phyloP scores from a whole-genome alignment of 1,284 basidiomycete genomes.

The Malassezia restricta region DNA sequence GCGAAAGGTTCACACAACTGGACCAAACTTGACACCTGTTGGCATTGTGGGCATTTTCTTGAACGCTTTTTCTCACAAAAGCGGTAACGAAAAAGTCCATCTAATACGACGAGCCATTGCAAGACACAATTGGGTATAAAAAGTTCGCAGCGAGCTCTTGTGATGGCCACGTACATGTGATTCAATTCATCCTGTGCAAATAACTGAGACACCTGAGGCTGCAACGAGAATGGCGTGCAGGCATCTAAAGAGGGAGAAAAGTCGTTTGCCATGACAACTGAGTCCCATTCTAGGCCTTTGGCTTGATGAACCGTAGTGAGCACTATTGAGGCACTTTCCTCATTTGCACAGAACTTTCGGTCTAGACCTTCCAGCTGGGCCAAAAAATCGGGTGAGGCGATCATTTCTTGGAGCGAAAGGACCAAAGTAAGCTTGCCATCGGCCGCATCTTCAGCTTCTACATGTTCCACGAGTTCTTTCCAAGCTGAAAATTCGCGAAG shows the following conservation, averaged over 20 bases:
- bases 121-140: constrained; percentile 20
- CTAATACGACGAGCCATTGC: constrained; percentile 27
- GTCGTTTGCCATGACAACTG: constrained; percentile 30
- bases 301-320: constrained; percentile 37
- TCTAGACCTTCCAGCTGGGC: constrained; percentile 23
- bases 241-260: constrained; percentile 24
- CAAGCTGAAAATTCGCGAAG: constrained; percentile 34
- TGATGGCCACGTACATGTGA: constrained; percentile 34
- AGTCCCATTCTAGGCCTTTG: constrained; percentile 39
- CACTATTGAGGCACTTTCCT: constrained; percentile 22
- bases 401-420: constrained; percentile 20
- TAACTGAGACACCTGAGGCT: constrained; percentile 15
- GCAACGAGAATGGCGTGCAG: not conserved
- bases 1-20: not conserved
- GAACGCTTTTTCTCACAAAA: constrained; percentile 1
- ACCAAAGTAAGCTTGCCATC: constrained; percentile 30
- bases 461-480: constrained; percentile 35
- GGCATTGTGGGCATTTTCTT: constrained; percentile 3
- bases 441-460: constrained; percentile 32
- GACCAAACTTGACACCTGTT: constrained; percentile 1
- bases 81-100: constrained; percentile 21
- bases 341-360: constrained; percentile 20
- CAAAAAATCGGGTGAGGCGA: constrained; percentile 26
- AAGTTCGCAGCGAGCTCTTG: constrained; percentile 27
- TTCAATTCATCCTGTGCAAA: constrained; percentile 32